These are phyloP conservation scores for Lactarius hengduanensis DNA, from an alignment of 768 basidiomycete species.

Conservation along the genomic window DNA sequence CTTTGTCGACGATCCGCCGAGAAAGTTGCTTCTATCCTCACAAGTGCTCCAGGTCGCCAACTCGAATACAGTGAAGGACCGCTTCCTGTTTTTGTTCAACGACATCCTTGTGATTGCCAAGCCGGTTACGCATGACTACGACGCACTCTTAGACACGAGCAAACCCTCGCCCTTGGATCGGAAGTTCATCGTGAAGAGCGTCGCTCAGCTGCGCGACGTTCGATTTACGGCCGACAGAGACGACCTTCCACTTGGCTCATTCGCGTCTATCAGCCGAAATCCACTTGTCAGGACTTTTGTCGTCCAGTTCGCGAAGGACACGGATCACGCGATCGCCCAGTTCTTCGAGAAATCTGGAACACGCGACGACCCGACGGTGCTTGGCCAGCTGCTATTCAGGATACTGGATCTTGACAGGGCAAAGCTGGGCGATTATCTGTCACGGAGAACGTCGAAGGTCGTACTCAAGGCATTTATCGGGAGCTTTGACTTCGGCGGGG, in stretches of 20 bases:
- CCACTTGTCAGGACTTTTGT: constrained; percentile 72
- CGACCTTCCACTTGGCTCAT: constrained; percentile 50
- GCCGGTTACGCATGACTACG: constrained; percentile 71
- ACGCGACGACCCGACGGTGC: constrained; percentile 65
- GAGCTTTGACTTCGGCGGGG: constrained; percentile 78
- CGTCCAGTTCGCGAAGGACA: constrained; percentile 73
- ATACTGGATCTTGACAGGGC: constrained; percentile 80
- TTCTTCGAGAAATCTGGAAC: constrained; percentile 61
- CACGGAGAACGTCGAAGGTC: constrained; percentile 65
- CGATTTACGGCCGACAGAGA: constrained; percentile 69
- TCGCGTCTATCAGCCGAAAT: constrained; percentile 46
- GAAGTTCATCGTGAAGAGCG: constrained; percentile 85
- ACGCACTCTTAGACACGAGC: constrained; percentile 55
- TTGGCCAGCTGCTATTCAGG: constrained; percentile 79
- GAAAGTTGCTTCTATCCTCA: constrained; percentile 79
- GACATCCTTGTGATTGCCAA: constrained; percentile 94
- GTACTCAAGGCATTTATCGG: constrained; percentile 85
- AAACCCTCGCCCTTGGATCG: constrained; percentile 62
- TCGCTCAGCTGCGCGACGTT: constrained; percentile 72
- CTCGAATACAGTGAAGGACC: constrained; percentile 90
- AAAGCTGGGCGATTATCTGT: constrained; percentile 81
- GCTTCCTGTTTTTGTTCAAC: constrained; percentile 95
- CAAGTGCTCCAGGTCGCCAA: constrained; percentile 94
- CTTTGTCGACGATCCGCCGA: constrained; percentile 79
- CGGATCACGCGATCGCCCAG: constrained; percentile 72